Percentiles rank a stretch among this genome's conserved stretches.
Conservation (phyloP, 2,329 filamentous ascomycete genomes). For the Sporothrix mexicana region DNA sequence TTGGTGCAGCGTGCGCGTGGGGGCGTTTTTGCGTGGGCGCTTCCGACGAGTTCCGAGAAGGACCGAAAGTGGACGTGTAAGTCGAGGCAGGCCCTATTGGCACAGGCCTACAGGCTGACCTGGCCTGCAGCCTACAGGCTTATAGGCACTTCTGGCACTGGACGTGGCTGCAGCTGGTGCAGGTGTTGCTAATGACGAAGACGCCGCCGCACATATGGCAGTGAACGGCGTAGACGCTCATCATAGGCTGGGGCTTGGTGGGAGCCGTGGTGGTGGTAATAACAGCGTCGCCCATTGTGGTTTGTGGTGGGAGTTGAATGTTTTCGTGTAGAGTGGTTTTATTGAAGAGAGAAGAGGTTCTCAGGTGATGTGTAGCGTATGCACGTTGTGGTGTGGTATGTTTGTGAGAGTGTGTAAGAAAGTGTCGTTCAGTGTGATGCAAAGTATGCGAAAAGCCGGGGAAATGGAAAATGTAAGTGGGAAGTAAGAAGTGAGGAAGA, state of each 20-base stretch:
- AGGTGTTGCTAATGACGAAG: conserved; percentile 63
- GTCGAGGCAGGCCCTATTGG: background rate
- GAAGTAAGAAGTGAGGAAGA: background rate
- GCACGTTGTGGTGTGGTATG: background rate
- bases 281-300: conserved; percentile 22
- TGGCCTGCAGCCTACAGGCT: background rate
- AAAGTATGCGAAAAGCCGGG: background rate
- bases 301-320: background rate
- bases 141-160: conserved; percentile 56
- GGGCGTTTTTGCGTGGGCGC: background rate
- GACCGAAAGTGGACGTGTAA: background rate
- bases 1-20: background rate
- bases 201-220: conserved; percentile 63
- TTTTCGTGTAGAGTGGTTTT: background rate
- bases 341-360: background rate
- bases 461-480: background rate
- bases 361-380: background rate
- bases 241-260: conserved; percentile 24
- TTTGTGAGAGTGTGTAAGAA: background rate
- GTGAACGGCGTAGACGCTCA: conserved; percentile 53
- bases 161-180: conserved; percentile 57
- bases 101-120: background rate
- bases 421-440: background rate
- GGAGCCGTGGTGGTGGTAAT: background rate
- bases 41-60: conserved; percentile 12